Base-by-base conservation (phyloP, 2,329 filamentous ascomycete genomes). In the Lizonia empirigonia region DNA sequence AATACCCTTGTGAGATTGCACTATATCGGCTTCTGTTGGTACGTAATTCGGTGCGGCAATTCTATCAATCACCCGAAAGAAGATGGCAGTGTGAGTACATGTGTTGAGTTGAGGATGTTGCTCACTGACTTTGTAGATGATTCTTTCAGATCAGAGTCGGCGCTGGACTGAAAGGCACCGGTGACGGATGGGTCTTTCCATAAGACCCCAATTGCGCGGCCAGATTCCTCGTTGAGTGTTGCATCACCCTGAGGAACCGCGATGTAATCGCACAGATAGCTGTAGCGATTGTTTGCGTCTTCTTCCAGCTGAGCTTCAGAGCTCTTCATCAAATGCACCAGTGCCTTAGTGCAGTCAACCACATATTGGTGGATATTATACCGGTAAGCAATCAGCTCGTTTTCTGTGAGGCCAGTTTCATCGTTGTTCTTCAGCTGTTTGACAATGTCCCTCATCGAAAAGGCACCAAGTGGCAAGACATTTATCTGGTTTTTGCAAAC, bases 381-480 rank as follows among this genome's bases (percentile, higher is more conserved):
- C 10, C 29, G 27, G 19, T 34, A 42, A 26, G 23, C 29, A 7
- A 42, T 34, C 12, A 42, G 39, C 39, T 42, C 39, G 5, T 22
- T 13, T 19, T 42, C 19, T 24, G 39, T 42, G n/a, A 42, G 39
- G 19, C 39, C 39, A 23, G 8, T 42, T 12, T 42, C 33, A n/a
- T 34, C 10, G 20, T 26, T 26, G 30, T 18, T 44, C 18, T 44
- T 36, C 10, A 44, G 33, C 18, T 44, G 41, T 15, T 35, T 29
- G 22, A 44, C 13, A 15, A 44, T 20, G 1, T 50, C 46, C 19
- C 32, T 32, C 23, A 44, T 37, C 15, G 38, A 15, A 12, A 36
- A 42, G 4, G 29, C 26, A 24, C 38, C 38, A 15, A 50, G 37
- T 8, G 37, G 46, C 26, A 50, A 18, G 13, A 50, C 39, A 15